phyloP scores from a whole-genome alignment of 495 filamentous ascomycete genomes.

The Mytilinidion resinicola region DNA sequence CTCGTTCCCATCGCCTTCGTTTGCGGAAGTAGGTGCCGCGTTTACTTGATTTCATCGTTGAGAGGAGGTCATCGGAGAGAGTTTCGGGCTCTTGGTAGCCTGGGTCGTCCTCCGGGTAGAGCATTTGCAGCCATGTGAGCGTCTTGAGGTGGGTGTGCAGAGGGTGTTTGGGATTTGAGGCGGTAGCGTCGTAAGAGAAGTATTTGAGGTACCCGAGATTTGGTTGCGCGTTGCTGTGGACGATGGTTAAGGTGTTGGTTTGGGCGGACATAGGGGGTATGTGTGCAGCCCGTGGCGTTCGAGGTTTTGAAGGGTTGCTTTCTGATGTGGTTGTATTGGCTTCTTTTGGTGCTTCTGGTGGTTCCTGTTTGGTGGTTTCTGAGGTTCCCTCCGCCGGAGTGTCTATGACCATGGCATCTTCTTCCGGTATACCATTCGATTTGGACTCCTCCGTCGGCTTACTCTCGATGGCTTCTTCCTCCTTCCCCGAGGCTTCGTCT shows the following conservation, averaged over 20 bases:
- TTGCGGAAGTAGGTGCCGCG: slow-evolving; percentile 79
- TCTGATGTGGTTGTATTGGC: neutral
- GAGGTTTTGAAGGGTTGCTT: neutral
- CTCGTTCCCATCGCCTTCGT: slow-evolving; percentile 67
- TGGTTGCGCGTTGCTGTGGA: slow-evolving; percentile 84
- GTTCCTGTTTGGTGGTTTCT: neutral
- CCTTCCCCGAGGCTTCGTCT: slow-evolving; percentile 19
- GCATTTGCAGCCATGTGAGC: slow-evolving; percentile 83
- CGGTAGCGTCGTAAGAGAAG: slow-evolving; percentile 70
- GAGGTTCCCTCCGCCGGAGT: neutral
- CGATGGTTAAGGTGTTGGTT: slow-evolving; percentile 77
- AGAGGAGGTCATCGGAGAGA: slow-evolving; percentile 49
- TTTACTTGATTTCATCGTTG: slow-evolving; percentile 65
- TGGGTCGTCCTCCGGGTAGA: slow-evolving; percentile 64
- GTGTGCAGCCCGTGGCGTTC: slow-evolving; percentile 8
- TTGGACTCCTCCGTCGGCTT: no score
- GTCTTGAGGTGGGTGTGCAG: slow-evolving; percentile 73
- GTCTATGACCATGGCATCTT: no score
- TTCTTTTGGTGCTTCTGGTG: neutral
- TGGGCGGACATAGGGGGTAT: slow-evolving; percentile 46
- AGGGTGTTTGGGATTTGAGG: slow-evolving; percentile 65
- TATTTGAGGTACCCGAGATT: slow-evolving; percentile 82
- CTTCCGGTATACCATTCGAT: no score
- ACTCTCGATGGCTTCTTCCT: slow-evolving; percentile 4
- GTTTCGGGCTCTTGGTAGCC: slow-evolving; percentile 58